phyloP scores from a whole-genome alignment of 2,329 filamentous ascomycete genomes.

The Xylariales sp. region DNA sequence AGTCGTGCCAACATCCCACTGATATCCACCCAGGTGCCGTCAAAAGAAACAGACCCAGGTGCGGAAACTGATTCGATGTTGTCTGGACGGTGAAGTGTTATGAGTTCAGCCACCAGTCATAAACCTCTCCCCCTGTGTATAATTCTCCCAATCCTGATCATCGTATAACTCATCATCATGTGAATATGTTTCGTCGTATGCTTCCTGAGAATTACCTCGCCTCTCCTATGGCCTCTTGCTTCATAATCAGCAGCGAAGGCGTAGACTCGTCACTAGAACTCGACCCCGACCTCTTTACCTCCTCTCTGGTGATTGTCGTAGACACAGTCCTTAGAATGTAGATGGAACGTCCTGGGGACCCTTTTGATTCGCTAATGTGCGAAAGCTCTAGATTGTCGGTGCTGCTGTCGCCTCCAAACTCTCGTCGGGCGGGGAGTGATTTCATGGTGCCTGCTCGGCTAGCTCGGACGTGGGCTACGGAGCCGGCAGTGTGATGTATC shows the following conservation, averaged over 20 bases:
- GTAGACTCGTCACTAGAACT: constrained; percentile 2
- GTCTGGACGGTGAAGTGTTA: too few relatives aligned
- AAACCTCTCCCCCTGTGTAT: too few relatives aligned
- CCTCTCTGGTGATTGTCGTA: not conserved
- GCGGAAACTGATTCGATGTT: too few relatives aligned
- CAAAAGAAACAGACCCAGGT: too few relatives aligned
- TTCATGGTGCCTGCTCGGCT: constrained; percentile 4
- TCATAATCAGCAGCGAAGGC: constrained; percentile 1
- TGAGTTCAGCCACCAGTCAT: too few relatives aligned
- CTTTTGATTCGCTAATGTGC: not conserved
- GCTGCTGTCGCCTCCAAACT: not conserved
- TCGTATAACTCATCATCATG: too few relatives aligned
- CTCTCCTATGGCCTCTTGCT: not conserved
- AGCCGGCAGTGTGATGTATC: not conserved
- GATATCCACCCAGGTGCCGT: too few relatives aligned
- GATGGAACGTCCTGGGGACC: not conserved
- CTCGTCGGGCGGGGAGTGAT: constrained; percentile 3
- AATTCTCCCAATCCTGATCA: too few relatives aligned
- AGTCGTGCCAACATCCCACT: too few relatives aligned
- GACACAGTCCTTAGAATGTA: constrained; percentile 1
- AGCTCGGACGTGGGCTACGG: not conserved
- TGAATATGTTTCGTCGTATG: too few relatives aligned
- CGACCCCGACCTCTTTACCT: not conserved
- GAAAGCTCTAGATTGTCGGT: not conserved
- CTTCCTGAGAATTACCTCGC: too few relatives aligned